A percentile compares a stretch with the other conserved stretches of the same genome.
Conservation (phyloP, 1,139 yeast species). For the Pichia cactophila region DNA sequence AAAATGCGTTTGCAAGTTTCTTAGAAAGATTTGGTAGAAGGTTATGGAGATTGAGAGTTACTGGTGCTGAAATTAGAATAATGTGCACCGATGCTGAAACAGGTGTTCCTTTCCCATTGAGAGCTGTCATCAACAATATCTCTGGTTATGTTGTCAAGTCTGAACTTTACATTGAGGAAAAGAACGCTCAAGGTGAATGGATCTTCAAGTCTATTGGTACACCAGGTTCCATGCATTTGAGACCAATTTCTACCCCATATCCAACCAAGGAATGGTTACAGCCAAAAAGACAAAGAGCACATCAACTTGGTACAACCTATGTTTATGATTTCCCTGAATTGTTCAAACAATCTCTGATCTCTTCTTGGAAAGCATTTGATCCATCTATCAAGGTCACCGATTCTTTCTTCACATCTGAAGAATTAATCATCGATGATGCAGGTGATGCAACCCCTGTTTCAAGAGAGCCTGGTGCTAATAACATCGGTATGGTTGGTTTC, state of each 20-base stretch:
- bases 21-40: conserved; percentile 96
- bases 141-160: conserved; percentile 96
- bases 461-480: conserved; percentile 94
- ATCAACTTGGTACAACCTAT: conserved; percentile 95
- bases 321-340: conserved; percentile 98
- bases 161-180: conserved; percentile 89
- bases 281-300: conserved; percentile 98
- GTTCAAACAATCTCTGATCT: conserved; percentile 84
- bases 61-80: conserved; percentile 95
- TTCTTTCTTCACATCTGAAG: conserved; percentile 70
- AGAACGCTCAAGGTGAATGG: conserved; percentile 91
- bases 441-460: conserved; percentile 79
- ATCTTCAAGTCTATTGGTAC: conserved; percentile 89
- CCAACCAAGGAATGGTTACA: conserved; percentile 97
- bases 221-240: conserved; percentile 95
- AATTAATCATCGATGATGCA: conserved; percentile 74
- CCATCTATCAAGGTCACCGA: conserved; percentile 57
- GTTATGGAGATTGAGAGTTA: conserved; percentile 91
- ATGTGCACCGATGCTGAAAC: conserved; percentile 85
- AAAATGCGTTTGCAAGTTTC: conserved; percentile 95
- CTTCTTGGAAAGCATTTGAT: conserved; percentile 72
- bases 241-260: conserved; percentile 92
- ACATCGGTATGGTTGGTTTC: conserved; percentile 97
- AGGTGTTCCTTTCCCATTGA: conserved; percentile 87
- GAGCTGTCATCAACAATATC: conserved; percentile 93